Evolutionary conservation across 257 asterid genomes (phyloP).

Genomic region (Oldenlandia corymbosa): DNA sequence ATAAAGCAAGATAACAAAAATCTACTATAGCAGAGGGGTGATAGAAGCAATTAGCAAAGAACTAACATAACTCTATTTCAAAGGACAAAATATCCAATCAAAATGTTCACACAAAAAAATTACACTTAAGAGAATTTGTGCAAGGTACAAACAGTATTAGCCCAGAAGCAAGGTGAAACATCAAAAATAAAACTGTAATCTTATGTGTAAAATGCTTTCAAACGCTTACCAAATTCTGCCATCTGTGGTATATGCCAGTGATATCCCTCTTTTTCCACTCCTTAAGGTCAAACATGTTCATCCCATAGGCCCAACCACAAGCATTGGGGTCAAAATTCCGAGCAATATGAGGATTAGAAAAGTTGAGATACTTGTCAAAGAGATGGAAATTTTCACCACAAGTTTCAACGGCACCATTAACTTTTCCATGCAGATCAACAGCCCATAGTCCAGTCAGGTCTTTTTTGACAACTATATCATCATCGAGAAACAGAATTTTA

Average conservation of each 20-base stretch:
- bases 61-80: too few species aligned
- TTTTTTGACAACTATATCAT: conserved; percentile 95
- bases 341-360: conserved; percentile 91
- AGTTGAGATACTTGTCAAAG: conserved; percentile 90
- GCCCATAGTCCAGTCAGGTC: conserved; percentile 94
- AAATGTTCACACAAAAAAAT: background rate
- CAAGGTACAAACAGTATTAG: background rate
- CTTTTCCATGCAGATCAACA: conserved; percentile 82
- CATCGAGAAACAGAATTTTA: conserved; percentile 96
- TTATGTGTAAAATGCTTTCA: conserved; percentile 2
- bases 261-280: conserved; percentile 97
- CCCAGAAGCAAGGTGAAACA: background rate
- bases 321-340: conserved; percentile 89
- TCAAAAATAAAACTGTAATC: background rate
- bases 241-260: conserved; percentile 94
- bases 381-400: conserved; percentile 97
- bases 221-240: conserved; percentile 87
- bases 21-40: background rate
- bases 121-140: background rate
- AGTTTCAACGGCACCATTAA: conserved; percentile 97
- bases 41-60: too few species aligned
- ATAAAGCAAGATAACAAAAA: background rate
- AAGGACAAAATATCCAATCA: background rate
- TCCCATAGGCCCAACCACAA: conserved; percentile 99
- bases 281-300: conserved; percentile 90